These are phyloP conservation scores for Sanghuangporus weigelae DNA, from an alignment of 1,284 basidiomycete species.

Conservation along the genomic window DNA sequence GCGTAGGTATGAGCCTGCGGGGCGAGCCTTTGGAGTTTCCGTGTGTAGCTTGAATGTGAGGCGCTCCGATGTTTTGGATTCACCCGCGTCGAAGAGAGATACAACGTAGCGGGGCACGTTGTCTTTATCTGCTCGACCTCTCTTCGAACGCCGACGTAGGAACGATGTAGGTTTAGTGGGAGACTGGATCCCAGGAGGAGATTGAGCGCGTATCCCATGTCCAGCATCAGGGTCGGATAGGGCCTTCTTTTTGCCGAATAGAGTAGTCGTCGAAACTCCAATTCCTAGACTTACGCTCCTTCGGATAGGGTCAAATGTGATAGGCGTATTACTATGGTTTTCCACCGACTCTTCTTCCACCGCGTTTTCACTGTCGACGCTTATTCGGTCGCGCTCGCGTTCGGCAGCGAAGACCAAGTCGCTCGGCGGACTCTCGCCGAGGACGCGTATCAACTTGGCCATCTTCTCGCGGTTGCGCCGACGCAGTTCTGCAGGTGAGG, in stretches of 20 bases:
- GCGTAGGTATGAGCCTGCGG: slow-evolving; percentile 2
- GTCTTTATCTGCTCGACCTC: not conserved
- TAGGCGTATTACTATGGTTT: not conserved
- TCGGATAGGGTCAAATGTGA: not conserved
- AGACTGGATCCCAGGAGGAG: not conserved
- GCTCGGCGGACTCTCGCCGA: slow-evolving; percentile 14
- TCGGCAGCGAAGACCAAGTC: slow-evolving; percentile 10
- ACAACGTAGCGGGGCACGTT: slow-evolving; percentile 11
- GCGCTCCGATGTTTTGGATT: not conserved
- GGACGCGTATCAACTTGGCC: slow-evolving; percentile 17
- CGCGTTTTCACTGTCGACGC: not conserved
- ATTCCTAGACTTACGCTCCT: not conserved
- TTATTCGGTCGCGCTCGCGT: not conserved
- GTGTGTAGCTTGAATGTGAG: slow-evolving; percentile 2
- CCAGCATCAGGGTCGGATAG: slow-evolving; percentile 12
- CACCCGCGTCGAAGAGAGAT: not conserved
- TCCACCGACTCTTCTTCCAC: not conserved
- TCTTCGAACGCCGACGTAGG: slow-evolving; percentile 1
- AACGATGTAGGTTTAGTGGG: not conserved
- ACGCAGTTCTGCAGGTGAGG: slow-evolving; percentile 7
- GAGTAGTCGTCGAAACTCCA: not conserved
- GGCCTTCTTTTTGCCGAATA: slow-evolving; percentile 1
- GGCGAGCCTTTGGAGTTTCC: not conserved
- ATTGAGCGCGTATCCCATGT: not conserved
- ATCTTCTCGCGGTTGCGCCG: slow-evolving; percentile 15